Conservation (phyloP, 2,329 filamentous ascomycete genomes). For the Aureobasidium sp. region DNA sequence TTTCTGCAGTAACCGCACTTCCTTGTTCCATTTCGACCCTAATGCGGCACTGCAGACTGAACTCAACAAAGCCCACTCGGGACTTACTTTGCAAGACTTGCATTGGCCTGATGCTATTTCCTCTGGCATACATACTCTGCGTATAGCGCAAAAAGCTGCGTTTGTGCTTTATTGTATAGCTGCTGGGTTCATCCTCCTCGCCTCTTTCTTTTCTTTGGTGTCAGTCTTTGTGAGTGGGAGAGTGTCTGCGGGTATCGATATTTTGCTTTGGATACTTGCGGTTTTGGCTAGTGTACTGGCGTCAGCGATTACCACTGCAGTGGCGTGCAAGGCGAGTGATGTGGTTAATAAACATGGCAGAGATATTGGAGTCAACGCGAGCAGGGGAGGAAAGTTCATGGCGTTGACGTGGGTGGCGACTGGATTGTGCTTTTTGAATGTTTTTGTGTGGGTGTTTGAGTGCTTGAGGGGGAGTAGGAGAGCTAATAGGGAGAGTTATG, state of each 20-base stretch:
- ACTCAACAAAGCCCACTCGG: slow-evolving; percentile 36
- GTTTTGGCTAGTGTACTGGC: slow-evolving; percentile 59
- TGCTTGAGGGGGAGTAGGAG: background rate
- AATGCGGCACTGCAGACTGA: slow-evolving; percentile 42
- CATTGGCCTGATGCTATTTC: slow-evolving; percentile 51
- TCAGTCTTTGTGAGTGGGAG: slow-evolving; percentile 41
- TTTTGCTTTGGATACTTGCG: slow-evolving; percentile 43
- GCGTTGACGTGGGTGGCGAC: slow-evolving; percentile 55
- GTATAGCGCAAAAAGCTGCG: slow-evolving; percentile 44
- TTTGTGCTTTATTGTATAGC: slow-evolving; percentile 56
- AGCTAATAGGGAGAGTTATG: background rate
- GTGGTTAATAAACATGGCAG: slow-evolving; percentile 49
- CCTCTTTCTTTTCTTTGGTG: slow-evolving; percentile 41
- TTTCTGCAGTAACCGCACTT: slow-evolving; percentile 46
- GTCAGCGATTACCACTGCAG: slow-evolving; percentile 65
- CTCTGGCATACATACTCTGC: slow-evolving; percentile 46
- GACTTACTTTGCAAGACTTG: slow-evolving; percentile 46
- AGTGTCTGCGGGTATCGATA: slow-evolving; percentile 44
- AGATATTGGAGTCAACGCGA: slow-evolving; percentile 43
- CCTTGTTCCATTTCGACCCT: slow-evolving; percentile 53
- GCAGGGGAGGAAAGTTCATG: slow-evolving; percentile 49
- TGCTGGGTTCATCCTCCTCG: slow-evolving; percentile 46
- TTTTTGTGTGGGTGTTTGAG: slow-evolving; percentile 9
- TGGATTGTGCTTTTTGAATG: slow-evolving; percentile 23
- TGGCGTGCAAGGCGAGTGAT: slow-evolving; percentile 47